Base-by-base conservation (phyloP, 345 rosid species). In the Gossypium herbaceum region DNA sequence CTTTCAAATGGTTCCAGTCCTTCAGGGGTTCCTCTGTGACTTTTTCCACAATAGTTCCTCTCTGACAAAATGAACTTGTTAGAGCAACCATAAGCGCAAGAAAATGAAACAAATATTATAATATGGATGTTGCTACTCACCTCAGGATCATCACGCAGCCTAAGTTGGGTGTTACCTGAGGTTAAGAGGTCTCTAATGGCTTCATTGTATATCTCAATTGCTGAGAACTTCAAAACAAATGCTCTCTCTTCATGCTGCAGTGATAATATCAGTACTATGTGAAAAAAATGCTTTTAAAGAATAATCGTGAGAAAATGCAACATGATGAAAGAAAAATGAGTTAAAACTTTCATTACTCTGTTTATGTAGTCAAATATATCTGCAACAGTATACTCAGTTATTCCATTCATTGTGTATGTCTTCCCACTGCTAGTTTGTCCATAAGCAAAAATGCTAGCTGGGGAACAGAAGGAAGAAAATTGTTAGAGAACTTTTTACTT, bases 391-490 rank as follows among this genome's bases (percentile, higher is more conserved):
- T 76, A 82, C 85, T 93, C 97, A 7, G 99, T 91, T 76, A 95
- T 91, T 79, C 98, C 98, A 83, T 83, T 82, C 97, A 95, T 95
- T 16, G 99, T 95, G 85, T 94, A 91, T 17, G 98, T 94, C 91
- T 94, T 94, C 81, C 98, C 98, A 80, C 98, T 94, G 88, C 98
- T 91, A 34, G 99, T 95, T 85, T 95, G 99, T 54, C 99, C 99
- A 84, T 95, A 95, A 4, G 99, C 99, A 79, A 95, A 95, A 48
- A 95, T 88, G 78, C 94, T 95, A 54, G 99, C 99, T 95, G 93
- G 72, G 25, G 60, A 62, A 76, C 52, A 63, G 13, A 80, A 73
- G 62, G 62, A 73, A 58, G 12, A 66, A 47, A 16, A 22, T 75
- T 20, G 44, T 58, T 17, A 27, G 69, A 70, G 47, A 69, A 66